Conservation (phyloP, 192 early-diverging fungal genomes). For the Coemansia sp. region DNA sequence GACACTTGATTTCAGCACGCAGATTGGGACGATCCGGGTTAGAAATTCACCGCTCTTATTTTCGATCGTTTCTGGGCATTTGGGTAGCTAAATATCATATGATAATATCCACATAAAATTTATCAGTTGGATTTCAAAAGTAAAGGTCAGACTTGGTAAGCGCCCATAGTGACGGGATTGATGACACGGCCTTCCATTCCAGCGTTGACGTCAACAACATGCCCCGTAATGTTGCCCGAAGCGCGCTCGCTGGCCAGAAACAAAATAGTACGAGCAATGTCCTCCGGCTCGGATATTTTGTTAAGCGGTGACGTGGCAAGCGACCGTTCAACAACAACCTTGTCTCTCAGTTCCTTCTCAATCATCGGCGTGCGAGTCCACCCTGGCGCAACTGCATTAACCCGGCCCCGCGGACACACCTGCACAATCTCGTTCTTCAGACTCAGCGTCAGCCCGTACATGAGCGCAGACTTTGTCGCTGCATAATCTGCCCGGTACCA, state of each 20-base stretch:
- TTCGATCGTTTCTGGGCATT: too few relatives aligned
- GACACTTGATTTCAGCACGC: too few relatives aligned
- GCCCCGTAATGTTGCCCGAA: conserved; percentile 59
- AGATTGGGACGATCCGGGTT: too few relatives aligned
- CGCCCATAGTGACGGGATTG: not conserved
- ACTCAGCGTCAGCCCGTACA: conserved; percentile 48
- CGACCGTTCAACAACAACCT: conserved; percentile 51
- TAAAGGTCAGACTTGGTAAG: not conserved
- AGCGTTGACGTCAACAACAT: conserved; percentile 56
- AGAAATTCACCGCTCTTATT: too few relatives aligned
- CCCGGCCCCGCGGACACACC: conserved; percentile 53
- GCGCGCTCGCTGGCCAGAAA: conserved; percentile 50
- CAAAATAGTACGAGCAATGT: conserved; percentile 55
- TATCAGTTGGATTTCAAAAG: not conserved
- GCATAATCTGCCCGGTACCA: conserved; percentile 57
- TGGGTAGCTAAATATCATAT: too few relatives aligned
- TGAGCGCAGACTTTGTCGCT: conserved; percentile 53
- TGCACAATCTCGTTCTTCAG: conserved; percentile 62
- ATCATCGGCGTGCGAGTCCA: conserved; percentile 67
- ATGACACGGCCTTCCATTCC: conserved; percentile 54
- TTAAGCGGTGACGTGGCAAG: conserved; percentile 57
- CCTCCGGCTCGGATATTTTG: conserved; percentile 57
- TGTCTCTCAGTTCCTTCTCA: conserved; percentile 47
- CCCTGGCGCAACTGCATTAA: conserved; percentile 47
- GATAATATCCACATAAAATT: too few relatives aligned